A percentile compares a stretch with the other conserved stretches of the same genome.
Conservation (phyloP, 1,284 basidiomycete genomes). For the Ceratobasidium theobromae region DNA sequence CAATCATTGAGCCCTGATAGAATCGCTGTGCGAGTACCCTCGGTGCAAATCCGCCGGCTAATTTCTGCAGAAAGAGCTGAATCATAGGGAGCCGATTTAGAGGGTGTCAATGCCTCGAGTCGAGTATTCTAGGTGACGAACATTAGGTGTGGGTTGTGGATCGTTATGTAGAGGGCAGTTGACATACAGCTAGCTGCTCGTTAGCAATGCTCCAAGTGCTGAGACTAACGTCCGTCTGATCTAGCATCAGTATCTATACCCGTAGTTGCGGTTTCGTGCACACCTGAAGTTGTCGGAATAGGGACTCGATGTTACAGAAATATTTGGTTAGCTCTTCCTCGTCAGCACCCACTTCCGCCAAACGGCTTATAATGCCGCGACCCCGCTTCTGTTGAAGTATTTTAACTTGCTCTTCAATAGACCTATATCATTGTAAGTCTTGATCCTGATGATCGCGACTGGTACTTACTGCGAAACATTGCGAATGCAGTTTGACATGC, state of each 20-base stretch:
- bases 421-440: not conserved
- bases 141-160: too few species aligned
- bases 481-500: not conserved
- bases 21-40: not conserved
- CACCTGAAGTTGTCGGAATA: not conserved
- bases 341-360: not conserved
- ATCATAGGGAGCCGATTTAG: not conserved
- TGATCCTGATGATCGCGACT: not conserved
- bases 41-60: not conserved
- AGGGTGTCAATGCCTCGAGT: not conserved
- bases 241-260: too few species aligned
- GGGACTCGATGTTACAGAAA: not conserved
- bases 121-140: not conserved
- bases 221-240: not conserved
- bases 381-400: not conserved
- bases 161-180: too few species aligned
- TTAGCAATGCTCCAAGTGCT: not conserved
- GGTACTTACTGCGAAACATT: not conserved
- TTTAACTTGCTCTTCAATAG: not conserved
- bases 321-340: not conserved
- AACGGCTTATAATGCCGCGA: not conserved
- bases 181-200: slow-evolving; percentile 7
- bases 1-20: not conserved
- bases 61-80: not conserved
- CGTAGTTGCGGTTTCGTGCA: too few species aligned